Base-by-base conservation (phyloP, 164 flowering plant genomes). In the Kingdonia uniflora region DNA sequence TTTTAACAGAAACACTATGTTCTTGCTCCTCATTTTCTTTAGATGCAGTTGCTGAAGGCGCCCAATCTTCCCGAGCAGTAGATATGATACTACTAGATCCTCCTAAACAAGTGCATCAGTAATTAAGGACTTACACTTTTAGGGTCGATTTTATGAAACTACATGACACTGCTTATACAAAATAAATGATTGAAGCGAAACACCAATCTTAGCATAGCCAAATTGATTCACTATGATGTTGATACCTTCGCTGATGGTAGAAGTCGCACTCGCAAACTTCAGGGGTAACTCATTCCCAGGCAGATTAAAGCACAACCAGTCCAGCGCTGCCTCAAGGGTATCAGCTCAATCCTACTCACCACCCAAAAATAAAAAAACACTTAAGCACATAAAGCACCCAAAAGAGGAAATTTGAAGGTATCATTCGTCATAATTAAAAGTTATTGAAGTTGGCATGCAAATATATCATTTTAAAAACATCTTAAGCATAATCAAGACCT, bases 291-390 rank as follows among this genome's bases (percentile, higher is more conserved):
- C 95, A 50, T 71, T 72, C 38, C 88, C 78, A 0, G 84, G 77
- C 53, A 90, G 48, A 68, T 84, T 84, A 56, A 90, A 76, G 76
- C 94, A 90, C 42, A 90, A 53, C 95, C 95, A 90, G 58, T 90
- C 95, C 54, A 90, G 79, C 40, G 91, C 94, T 59, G 79, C 67
- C 69, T 90, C 97, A 68, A 87, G 77, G 23, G 94, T 78, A 29
- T 4, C 35, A 29, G 88, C 88, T 65, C 71, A 74, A 22, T 78
- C 97, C 95, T 90, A 58, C n/a, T n/a, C n/a, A n/a, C n/a, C n/a
- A n/a, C n/a, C n/a, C n/a, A n/a, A n/a, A n/a, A n/a, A n/a, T n/a
- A n/a, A n/a, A n/a, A n/a, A n/a, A n/a, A n/a, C n/a, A n/a, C n/a
- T n/a, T n/a, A n/a, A n/a, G n/a, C n/a, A n/a, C n/a, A n/a, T n/a